These are phyloP conservation scores for Apium graveolens DNA, from an alignment of 129 eudicot species.

Conservation along the genomic window DNA sequence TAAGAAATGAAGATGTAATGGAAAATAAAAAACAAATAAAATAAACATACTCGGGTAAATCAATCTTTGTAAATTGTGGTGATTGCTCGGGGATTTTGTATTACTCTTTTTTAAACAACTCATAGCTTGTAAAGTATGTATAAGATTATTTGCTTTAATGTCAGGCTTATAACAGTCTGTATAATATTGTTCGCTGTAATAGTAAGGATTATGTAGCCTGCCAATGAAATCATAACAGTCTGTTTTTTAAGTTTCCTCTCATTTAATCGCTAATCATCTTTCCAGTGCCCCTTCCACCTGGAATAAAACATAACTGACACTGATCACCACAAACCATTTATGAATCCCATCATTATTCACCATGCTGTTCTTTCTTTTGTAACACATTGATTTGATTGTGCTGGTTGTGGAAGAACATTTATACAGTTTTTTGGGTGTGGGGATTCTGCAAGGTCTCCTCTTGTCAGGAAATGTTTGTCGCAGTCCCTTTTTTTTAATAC, in stretches of 20 bases:
- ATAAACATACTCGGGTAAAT: not conserved
- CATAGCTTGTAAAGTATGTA: too few relatives aligned
- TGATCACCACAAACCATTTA: not conserved
- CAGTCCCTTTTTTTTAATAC: not conserved
- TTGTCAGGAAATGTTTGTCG: too few relatives aligned
- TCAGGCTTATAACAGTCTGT: not conserved
- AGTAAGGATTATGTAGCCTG: not conserved
- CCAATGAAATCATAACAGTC: not conserved
- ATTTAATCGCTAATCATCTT: not conserved
- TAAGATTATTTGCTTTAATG: too few relatives aligned
- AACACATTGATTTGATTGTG: not conserved
- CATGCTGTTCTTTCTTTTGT: not conserved
- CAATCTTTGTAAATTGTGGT: not conserved
- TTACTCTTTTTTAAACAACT: not conserved
- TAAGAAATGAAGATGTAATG: not conserved
- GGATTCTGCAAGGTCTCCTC: not conserved
- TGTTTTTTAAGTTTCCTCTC: not conserved
- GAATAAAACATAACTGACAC: not conserved
- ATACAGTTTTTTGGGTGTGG: not conserved
- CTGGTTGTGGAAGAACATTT: not conserved
- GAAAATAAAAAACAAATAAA: not conserved
- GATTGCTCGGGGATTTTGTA: not conserved
- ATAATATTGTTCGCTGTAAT: not conserved
- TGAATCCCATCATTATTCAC: not conserved
- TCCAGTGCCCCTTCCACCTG: not conserved